Evolutionary conservation across 2,329 filamentous ascomycete genomes (phyloP).

Genomic region (Ustilaginoidea virens): DNA sequence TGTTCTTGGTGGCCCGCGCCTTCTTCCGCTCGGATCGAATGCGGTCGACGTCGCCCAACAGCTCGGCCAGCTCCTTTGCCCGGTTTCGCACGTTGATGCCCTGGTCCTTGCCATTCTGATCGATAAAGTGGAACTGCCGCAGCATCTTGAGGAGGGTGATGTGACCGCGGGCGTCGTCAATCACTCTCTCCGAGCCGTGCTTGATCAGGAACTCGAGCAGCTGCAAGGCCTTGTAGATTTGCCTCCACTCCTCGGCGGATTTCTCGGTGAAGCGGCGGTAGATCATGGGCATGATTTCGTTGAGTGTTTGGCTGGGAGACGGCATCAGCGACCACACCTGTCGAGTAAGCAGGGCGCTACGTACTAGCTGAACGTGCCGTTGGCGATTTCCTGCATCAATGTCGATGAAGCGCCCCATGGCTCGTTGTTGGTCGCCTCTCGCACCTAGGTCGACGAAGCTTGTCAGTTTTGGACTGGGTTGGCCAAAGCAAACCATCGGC

Average conservation of each 20-base stretch:
- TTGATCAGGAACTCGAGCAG: slow-evolving; percentile 95
- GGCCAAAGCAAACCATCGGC: slow-evolving; percentile 3
- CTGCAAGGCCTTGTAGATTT: slow-evolving; percentile 98
- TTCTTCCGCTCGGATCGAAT: slow-evolving; percentile 80
- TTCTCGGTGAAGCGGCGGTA: slow-evolving; percentile 99
- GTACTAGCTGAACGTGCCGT: slow-evolving; percentile 95
- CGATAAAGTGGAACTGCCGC: slow-evolving; percentile 93
- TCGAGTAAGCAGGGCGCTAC: too few relatives aligned
- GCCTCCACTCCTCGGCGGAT: slow-evolving; percentile 92
- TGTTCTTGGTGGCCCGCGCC: slow-evolving; percentile 75
- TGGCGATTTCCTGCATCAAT: slow-evolving; percentile 95
- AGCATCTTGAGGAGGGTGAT: slow-evolving; percentile 96
- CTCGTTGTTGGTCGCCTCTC: slow-evolving; percentile 98
- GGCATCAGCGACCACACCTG: slow-evolving; percentile 1
- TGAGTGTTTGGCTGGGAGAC: slow-evolving; percentile 67
- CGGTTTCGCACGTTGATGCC: slow-evolving; percentile 95
- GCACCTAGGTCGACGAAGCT: slow-evolving; percentile 41
- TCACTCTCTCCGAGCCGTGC: slow-evolving; percentile 92
- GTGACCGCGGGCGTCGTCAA: slow-evolving; percentile 92
- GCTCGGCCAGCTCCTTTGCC: slow-evolving; percentile 85
- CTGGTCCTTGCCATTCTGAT: slow-evolving; percentile 94
- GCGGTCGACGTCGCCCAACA: slow-evolving; percentile 82
- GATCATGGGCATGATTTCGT: slow-evolving; percentile 99
- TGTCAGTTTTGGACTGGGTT: slow-evolving; percentile 5
- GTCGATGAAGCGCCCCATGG: slow-evolving; percentile 82